Base-by-base conservation (phyloP, 1,284 basidiomycete genomes). In the Amylostereum chailletii region DNA sequence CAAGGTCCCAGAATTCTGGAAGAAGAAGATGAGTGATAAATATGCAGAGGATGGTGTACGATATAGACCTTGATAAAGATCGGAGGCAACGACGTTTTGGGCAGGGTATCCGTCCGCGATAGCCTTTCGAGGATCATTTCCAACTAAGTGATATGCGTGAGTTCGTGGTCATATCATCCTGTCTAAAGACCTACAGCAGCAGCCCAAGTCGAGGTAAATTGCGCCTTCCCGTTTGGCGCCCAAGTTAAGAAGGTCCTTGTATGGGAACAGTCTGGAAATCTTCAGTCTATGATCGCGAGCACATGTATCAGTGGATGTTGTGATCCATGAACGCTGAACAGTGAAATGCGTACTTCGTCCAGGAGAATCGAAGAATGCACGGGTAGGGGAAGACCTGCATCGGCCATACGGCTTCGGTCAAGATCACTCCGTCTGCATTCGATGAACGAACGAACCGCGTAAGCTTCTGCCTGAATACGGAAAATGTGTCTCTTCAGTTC, bases 401-500 rank as follows among this genome's bases (percentile, higher is more conserved):
- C 19, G 38, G 34, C 11, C 8, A 37, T 37, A 37, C 36, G 36
- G 8, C 36, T 7, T 37, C 66, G 4, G n/a, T 37, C 36, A 37
- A n/a, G n/a, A n/a, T 8, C 36, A 37, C n/a, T 7, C n/a, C 31
- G 19, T 37, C 36, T 8, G 36, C 36, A 8, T 37, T 7, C 36
- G 36, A n/a, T n/a, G 32, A 30, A 43, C 42, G 67, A 68, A 55
- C 4, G 10, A 38, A 52, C 53, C 27, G 45, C 65, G 51, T 69
- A 71, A 11, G 71, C 72, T 49, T 65, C 62, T 34, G 43, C 51
- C 48, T 70, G 71, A 32, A 71, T 60, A 1, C 47, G 48, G 11
- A 73, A 45, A 26, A 76, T 67, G 55, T 75, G 73, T 42, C 61
- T 45, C 56, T 63, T 72, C 47, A 73, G 57, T 47, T 60, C 58